A percentile compares a stretch with the other conserved stretches of the same genome.
Evolutionary conservation across 1,284 basidiomycete genomes (phyloP).

Genomic region (Microbotryum scabiosae): DNA sequence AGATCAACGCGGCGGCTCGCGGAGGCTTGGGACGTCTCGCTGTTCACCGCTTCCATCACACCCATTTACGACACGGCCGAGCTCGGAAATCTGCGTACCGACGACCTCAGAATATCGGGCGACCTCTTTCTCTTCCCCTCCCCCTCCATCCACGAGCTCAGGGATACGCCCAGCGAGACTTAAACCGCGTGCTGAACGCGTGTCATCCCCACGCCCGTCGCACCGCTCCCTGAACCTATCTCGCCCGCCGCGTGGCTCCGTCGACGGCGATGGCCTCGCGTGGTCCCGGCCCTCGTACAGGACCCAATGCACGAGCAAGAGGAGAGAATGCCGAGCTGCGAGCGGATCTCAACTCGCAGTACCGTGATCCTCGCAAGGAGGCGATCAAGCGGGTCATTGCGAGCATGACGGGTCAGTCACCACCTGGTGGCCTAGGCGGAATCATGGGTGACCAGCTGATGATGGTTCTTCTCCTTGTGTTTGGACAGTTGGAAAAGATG

Average conservation of each 20-base stretch:
- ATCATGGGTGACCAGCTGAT: too few relatives aligned
- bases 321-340: slow-evolving; percentile 16
- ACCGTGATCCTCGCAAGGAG: slow-evolving; percentile 90
- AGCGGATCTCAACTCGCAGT: slow-evolving; percentile 84
- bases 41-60: too few relatives aligned
- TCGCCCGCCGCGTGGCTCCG: neutral
- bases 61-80: too few relatives aligned
- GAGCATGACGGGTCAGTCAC: slow-evolving; percentile 57
- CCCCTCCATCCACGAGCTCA: neutral
- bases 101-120: neutral
- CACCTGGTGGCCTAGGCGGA: slow-evolving; percentile 15
- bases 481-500: slow-evolving; percentile 63
- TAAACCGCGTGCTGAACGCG: too few relatives aligned
- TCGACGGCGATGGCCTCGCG: neutral
- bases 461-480: slow-evolving; percentile 26
- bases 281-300: neutral
- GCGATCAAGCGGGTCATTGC: slow-evolving; percentile 95
- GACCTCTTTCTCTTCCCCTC: neutral
- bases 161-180: too few relatives aligned
- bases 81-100: too few relatives aligned
- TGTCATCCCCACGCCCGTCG: too few relatives aligned
- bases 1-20: too few relatives aligned
- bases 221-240: too few relatives aligned
- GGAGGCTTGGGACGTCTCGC: too few relatives aligned
- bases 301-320: neutral